Conservation (phyloP, 805 yeast species). For the Saccharomycopsis schoenii region DNA sequence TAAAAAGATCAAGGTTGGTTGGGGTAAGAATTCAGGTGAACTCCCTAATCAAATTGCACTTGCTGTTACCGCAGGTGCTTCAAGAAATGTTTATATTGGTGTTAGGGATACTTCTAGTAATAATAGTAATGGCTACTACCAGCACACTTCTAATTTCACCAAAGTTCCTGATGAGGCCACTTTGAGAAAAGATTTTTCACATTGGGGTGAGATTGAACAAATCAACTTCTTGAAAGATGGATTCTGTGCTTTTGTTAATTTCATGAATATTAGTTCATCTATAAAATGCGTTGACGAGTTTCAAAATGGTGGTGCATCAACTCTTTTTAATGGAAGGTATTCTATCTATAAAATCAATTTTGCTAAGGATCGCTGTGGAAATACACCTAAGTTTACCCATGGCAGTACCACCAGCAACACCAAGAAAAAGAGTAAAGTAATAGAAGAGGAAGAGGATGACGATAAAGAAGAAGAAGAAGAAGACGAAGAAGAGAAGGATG, state of each 20-base stretch:
- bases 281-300: slow-evolving; percentile 55
- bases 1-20: slow-evolving; percentile 52
- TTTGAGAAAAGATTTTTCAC: slow-evolving; percentile 48
- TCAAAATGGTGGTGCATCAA: slow-evolving; percentile 26
- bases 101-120: slow-evolving; percentile 33
- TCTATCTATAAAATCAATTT: slow-evolving; percentile 47
- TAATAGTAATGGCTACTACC: slow-evolving; percentile 21
- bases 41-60: slow-evolving; percentile 42
- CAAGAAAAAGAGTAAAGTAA: background rate
- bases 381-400: slow-evolving; percentile 41
- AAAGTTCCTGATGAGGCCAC: slow-evolving; percentile 37
- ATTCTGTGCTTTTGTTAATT: slow-evolving; percentile 69
- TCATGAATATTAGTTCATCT: slow-evolving; percentile 52
- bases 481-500: background rate
- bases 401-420: slow-evolving; percentile 18
- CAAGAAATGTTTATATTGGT: slow-evolving; percentile 70
- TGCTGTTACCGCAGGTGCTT: slow-evolving; percentile 66
- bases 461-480: background rate
- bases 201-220: slow-evolving; percentile 68
- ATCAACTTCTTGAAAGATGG: slow-evolving; percentile 60
- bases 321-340: slow-evolving; percentile 36
- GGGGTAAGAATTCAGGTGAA: slow-evolving; percentile 63
- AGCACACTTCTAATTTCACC: slow-evolving; percentile 18
- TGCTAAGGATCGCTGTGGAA: slow-evolving; percentile 78
- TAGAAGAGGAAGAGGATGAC: background rate